Conservation (phyloP, 345 rosid species). For the Clausena lansium region DNA sequence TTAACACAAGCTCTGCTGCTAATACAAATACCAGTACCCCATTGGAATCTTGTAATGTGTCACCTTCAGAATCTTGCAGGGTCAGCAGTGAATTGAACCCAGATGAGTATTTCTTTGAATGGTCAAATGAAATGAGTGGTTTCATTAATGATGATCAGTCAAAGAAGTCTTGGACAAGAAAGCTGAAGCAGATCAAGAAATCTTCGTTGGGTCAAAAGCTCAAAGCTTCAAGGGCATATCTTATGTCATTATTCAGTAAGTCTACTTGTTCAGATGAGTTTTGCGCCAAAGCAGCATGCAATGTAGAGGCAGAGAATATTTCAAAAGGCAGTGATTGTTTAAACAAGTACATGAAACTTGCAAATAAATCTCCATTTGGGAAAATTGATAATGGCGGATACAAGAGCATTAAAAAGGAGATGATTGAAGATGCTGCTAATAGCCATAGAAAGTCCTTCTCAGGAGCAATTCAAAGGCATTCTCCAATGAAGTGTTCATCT, state of each 20-base stretch:
- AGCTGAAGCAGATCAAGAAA: conserved; percentile 54
- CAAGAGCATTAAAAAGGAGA: conserved; percentile 33
- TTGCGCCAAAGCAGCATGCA: conserved; percentile 36
- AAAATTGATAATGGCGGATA: conserved; percentile 24
- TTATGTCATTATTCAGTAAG: conserved; percentile 59
- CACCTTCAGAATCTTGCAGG: conserved; percentile 59
- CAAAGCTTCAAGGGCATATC: conserved; percentile 58
- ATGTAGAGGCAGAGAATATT: conserved; percentile 23
- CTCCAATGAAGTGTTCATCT: conserved; percentile 44
- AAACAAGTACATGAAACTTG: conserved; percentile 30
- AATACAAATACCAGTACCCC: conserved; percentile 21
- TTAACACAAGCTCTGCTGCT: background rate
- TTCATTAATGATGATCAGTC: conserved; percentile 30
- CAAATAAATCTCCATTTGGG: conserved; percentile 39
- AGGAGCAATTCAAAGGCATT: conserved; percentile 66
- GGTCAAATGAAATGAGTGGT: conserved; percentile 49
- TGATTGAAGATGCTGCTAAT: conserved; percentile 28
- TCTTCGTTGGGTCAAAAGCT: conserved; percentile 57
- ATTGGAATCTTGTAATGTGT: conserved; percentile 39
- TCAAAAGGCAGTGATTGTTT: conserved; percentile 23
- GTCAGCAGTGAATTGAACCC: conserved; percentile 51
- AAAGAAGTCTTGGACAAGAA: conserved; percentile 45
- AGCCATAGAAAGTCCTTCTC: conserved; percentile 81
- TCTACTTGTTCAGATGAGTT: conserved; percentile 56
- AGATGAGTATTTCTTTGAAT: conserved; percentile 60